Evolutionary conservation across 495 filamentous ascomycete species (phyloP).

Genomic region (Hyaloscypha bicolor): DNA sequence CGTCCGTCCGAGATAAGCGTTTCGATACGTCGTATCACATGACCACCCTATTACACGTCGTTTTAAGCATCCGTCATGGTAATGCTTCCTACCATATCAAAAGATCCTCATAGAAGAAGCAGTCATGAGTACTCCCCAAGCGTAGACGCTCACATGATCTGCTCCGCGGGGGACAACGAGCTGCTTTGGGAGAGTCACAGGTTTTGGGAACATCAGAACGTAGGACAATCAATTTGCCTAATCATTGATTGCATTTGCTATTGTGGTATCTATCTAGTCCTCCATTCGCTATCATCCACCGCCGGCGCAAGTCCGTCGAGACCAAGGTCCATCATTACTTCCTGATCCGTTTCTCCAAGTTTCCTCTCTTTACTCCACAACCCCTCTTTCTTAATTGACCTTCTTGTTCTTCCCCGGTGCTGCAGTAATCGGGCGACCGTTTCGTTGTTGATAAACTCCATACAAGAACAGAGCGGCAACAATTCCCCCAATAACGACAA

Average conservation of each 20-base stretch:
- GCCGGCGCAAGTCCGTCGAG: background rate
- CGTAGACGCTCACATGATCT: background rate
- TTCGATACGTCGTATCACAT: too few species aligned
- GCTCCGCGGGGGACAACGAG: background rate
- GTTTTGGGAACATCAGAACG: background rate
- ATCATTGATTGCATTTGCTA: background rate
- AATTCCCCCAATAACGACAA: conserved; percentile 52
- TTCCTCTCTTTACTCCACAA: background rate
- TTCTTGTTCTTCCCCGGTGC: conserved; percentile 20
- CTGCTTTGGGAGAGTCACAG: too few species aligned
- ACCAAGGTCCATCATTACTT: background rate
- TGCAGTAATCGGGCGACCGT: conserved; percentile 24
- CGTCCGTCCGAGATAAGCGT: background rate
- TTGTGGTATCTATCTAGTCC: conserved; percentile 6
- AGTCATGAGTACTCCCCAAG: background rate
- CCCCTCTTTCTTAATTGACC: conserved; percentile 11
- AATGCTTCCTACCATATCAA: too few species aligned
- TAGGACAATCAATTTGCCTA: background rate
- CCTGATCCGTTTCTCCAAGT: background rate
- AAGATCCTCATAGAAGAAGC: too few species aligned
- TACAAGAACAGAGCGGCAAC: conserved; percentile 47
- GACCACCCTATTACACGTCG: too few species aligned
- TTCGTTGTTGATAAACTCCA: conserved; percentile 41
- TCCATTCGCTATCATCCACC: background rate
- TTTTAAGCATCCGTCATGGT: too few species aligned